These are phyloP conservation scores for Beta lomatogona DNA, from an alignment of 179 eudicot genomes.

Conservation along the genomic window DNA sequence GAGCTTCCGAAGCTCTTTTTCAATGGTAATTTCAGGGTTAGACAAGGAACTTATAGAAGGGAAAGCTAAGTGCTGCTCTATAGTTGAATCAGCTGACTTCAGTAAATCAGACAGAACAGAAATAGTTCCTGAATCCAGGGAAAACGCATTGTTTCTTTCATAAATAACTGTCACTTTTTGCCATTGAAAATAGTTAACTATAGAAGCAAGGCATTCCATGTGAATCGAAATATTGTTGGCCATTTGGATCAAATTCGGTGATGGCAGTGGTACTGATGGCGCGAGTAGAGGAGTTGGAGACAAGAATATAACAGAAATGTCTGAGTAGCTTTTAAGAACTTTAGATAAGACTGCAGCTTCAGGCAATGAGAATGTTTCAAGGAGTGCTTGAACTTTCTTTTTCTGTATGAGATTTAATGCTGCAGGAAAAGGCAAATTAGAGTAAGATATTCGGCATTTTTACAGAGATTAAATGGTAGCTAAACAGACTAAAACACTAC, in stretches of 20 bases:
- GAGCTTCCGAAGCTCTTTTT: slow-evolving; percentile 29
- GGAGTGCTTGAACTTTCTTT: slow-evolving; percentile 32
- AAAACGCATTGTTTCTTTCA: slow-evolving; percentile 25
- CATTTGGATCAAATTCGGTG: slow-evolving; percentile 30
- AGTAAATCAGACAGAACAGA: slow-evolving; percentile 41
- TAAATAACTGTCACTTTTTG: slow-evolving; percentile 40
- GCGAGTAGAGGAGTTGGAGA: slow-evolving; percentile 26
- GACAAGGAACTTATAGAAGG: slow-evolving; percentile 23
- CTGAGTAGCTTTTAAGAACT: slow-evolving; percentile 2
- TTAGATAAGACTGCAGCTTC: slow-evolving; percentile 35
- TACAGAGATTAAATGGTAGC: too few relatives aligned
- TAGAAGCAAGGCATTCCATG: slow-evolving; percentile 42
- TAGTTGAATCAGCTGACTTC: slow-evolving; percentile 13
- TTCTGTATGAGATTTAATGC: slow-evolving; percentile 28
- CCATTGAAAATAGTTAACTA: slow-evolving; percentile 46
- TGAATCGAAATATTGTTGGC: slow-evolving; percentile 23
- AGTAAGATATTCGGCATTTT: too few relatives aligned
- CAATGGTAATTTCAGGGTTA: slow-evolving; percentile 20
- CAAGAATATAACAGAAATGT: slow-evolving; percentile 25
- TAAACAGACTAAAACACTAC: too few relatives aligned
- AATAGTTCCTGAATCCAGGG: slow-evolving; percentile 16
- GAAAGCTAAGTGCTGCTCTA: slow-evolving; percentile 33
- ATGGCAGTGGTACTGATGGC: neutral
- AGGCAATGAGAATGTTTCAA: slow-evolving; percentile 30
- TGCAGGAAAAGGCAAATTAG: slow-evolving; percentile 8